Base-by-base conservation (phyloP, 2,329 filamentous ascomycete genomes). In the Paracorniculantispora psalliotae region DNA sequence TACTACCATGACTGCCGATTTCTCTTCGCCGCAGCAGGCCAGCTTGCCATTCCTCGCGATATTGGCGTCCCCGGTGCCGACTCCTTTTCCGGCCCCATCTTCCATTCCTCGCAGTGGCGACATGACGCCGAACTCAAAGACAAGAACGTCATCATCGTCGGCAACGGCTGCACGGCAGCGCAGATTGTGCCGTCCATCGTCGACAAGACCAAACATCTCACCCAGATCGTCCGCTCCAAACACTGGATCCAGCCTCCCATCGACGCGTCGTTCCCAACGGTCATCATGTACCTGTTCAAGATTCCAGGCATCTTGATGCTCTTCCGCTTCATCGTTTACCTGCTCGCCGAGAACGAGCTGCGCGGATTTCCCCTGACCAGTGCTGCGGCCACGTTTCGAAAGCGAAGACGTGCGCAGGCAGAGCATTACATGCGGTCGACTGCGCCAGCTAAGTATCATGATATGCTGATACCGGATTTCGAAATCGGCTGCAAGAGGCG, bases 1-100 rank as follows among this genome's bases (percentile, higher is more conserved):
- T 67, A 64, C 17, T 7, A 57, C 4, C 73, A 77, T 59, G 73
- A 76, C 52, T 73, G 67, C 21, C 73, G 73, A 60, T 75, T 77
- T 47, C 67, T 78, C 50, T 75, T 74, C 60, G 60, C 66, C 7
- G 74, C 63, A 3, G 62, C 68, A 0, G 75, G 75, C 3, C 59
- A 68, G 17, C 67, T 78, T 13, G 65, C 66, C 7, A 61, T 60
- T 19, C 68, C 69, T 8, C 61, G 64, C 9, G 61, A 66, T 4
- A 57, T 63, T 47, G 62, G 64, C 35, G 67, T 75, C 55, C 59
- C 66, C 4, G 70, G 72, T 0, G 63, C 72, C 30, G 64, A 69
- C 6, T 62, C 61, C 12, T 75, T 72, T 65, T 63, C 70, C 35
- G 73, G 73, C 3, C 62, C 64, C 23, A 65, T 74, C 13, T 67